Conservation (phyloP, 129 eudicot genomes). For the Lactuca saligna region DNA sequence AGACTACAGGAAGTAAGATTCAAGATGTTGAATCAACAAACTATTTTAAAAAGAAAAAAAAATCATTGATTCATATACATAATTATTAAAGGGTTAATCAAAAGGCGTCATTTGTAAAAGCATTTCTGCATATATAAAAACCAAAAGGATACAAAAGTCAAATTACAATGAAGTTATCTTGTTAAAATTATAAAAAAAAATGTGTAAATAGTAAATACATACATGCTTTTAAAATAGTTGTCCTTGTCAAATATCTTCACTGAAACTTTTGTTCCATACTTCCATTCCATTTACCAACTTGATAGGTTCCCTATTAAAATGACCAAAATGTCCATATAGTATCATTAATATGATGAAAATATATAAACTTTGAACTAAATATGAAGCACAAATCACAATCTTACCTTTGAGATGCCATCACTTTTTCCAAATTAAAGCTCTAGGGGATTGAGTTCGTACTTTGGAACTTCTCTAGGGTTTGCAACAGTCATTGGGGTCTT, state of each 20-base stretch:
- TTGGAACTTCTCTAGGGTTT: constrained; percentile 94
- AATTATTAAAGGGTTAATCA: too few species aligned
- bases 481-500: constrained; percentile 95
- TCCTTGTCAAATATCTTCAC: constrained; percentile 97
- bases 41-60: too few species aligned
- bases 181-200: not conserved
- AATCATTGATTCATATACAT: too few species aligned
- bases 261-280: constrained; percentile 60
- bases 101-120: constrained; percentile 59
- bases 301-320: constrained; percentile 74
- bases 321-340: not conserved
- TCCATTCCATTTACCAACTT: constrained; percentile 98
- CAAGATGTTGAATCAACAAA: too few species aligned
- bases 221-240: constrained; percentile 74
- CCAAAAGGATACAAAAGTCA: constrained; percentile 9
- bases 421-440: constrained; percentile 88
- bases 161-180: not conserved
- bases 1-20: too few species aligned
- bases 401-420: constrained; percentile 90
- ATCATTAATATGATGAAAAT: not conserved
- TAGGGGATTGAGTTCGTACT: constrained; percentile 90
- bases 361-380: constrained; percentile 12
- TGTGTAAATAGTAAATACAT: constrained; percentile 16
- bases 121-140: constrained; percentile 57
- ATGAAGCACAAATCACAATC: constrained; percentile 2